Conservation (phyloP, 2,329 filamentous ascomycete genomes). For the Aureobasidium namibiae region DNA sequence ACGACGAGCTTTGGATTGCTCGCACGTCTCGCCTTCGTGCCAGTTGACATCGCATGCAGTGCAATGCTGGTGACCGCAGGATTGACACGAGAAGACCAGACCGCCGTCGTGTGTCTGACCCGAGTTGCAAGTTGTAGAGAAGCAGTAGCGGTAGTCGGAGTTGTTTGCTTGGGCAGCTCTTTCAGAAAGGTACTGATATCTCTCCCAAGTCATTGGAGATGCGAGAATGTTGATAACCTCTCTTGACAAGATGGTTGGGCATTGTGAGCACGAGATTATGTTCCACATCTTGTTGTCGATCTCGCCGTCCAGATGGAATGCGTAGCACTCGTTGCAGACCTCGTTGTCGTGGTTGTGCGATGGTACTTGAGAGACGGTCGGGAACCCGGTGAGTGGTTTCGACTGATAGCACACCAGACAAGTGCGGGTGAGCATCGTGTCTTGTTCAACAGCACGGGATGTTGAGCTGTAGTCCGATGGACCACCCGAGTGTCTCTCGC, state of each 20-base stretch:
- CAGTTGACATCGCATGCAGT: constrained; percentile 23
- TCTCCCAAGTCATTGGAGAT: not conserved
- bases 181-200: not conserved
- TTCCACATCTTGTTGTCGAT: not conserved
- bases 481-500: too few relatives aligned
- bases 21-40: constrained; percentile 25
- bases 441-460: too few relatives aligned
- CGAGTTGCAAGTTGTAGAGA: not conserved
- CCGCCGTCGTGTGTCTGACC: constrained; percentile 19
- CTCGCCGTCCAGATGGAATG: not conserved
- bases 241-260: not conserved
- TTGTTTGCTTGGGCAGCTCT: not conserved
- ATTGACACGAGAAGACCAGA: constrained; percentile 20
- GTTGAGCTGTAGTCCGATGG: too few relatives aligned
- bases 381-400: not conserved
- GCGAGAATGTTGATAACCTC: not conserved
- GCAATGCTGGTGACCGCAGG: constrained; percentile 24
- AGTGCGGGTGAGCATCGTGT: not conserved
- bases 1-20: not conserved
- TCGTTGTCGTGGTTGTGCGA: not conserved
- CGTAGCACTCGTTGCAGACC: not conserved
- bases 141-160: not conserved
- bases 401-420: not conserved
- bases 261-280: not conserved
- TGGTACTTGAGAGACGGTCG: not conserved